phyloP scores from a whole-genome alignment of 2,329 filamentous ascomycete species.

The Nemania abortiva region DNA sequence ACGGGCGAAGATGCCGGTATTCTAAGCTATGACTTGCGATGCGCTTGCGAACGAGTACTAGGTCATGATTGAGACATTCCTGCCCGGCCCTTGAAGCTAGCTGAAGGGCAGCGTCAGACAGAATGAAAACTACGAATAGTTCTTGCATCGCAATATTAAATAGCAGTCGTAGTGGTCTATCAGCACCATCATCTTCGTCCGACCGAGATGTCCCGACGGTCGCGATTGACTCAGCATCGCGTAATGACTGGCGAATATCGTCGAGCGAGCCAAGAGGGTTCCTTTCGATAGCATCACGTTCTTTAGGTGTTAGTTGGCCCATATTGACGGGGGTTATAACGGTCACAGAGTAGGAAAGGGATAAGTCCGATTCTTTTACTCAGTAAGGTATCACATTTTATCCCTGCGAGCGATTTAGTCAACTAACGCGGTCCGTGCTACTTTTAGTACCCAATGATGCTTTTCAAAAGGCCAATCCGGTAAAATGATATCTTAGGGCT shows the following conservation, averaged over 20 bases:
- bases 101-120: not conserved
- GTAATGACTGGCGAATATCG: not conserved
- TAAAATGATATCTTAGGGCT: too few relatives aligned
- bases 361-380: too few relatives aligned
- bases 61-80: not conserved
- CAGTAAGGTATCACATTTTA: too few relatives aligned
- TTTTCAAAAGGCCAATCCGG: too few relatives aligned
- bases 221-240: not conserved
- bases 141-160: not conserved
- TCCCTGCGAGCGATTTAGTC: too few relatives aligned
- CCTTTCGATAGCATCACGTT: too few relatives aligned
- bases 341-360: too few relatives aligned
- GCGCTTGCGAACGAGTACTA: not conserved
- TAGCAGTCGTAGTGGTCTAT: not conserved
- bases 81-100: not conserved
- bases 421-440: too few relatives aligned
- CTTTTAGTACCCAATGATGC: too few relatives aligned
- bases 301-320: too few relatives aligned
- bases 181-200: constrained; percentile 1
- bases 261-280: not conserved
- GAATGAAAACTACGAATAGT: not conserved
- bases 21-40: not conserved
- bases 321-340: too few relatives aligned
- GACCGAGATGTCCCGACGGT: too few relatives aligned
- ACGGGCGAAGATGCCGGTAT: not conserved